Evolutionary conservation across 257 asterid genomes (phyloP), one percentile per base, ranked within the genome.

Genomic region (Solanum ahanhuiri): DNA sequence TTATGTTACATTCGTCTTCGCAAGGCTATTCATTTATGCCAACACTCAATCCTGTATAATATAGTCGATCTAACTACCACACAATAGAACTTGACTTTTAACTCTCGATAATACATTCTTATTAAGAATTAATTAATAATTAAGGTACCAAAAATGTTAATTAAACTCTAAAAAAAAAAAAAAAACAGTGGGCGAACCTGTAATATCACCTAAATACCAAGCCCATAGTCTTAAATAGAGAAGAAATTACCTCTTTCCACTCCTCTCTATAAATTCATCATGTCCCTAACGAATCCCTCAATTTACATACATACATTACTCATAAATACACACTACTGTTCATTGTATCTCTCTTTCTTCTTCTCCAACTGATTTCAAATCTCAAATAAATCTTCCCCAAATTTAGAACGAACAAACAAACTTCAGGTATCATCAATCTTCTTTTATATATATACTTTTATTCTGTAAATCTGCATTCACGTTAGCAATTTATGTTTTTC

Each of bases 241-340:
- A 73, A 71, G 85, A 85, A 86, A 83, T 20, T 73, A 15, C 82
- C 51, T 30, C 6, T 12, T 48, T 81, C 81, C 30, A 28, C 43
- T 63, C 41, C 35, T 57, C 90, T 85, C 86, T 88, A 92, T 91
- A 91, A 88, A 91, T 92, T 87, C 87, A 54, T 39, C 58, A 69
- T 41, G 66, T 69, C 82, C 7, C 25, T 30, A 5, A 20, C 30
- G 10, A 69, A 66, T 60, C 67, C 82, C 5, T 17, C 70, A 85
- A 28, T 28, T 48, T 31, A 83, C 3, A 39, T 6, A 39, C 81
- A 54, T 2, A 51, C 23, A 12, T 12, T 39, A 18, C 76, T 12
- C n/a, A 72, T 43, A 25, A 10, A 39, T 66, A 45, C 39, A 43
- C 17, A 43, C 37, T 5, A 17, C 28, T 79, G 28, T 79, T 79